Conservation (phyloP, 257 asterid genomes). For the Lithospermum erythrorhizon region DNA sequence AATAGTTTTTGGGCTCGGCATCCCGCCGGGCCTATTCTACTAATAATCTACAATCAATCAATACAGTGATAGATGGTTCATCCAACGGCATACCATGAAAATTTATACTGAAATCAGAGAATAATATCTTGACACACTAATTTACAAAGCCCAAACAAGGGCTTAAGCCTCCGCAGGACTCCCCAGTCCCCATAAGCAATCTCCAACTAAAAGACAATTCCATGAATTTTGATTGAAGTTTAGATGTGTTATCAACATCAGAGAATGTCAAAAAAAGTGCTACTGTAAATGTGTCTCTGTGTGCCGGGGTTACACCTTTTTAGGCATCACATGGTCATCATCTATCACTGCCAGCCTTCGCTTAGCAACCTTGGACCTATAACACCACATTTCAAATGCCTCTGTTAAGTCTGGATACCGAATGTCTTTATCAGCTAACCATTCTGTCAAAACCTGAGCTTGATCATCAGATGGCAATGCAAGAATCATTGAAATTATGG, state of each 20-base stretch:
- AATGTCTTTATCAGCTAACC: slow-evolving; percentile 47
- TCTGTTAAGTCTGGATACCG: slow-evolving; percentile 75
- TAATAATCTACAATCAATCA: too few species aligned
- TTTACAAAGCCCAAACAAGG: background rate
- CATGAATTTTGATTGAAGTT: background rate
- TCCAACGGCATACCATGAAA: background rate
- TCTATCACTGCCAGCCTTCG: slow-evolving; percentile 45
- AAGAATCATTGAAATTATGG: slow-evolving; percentile 60
- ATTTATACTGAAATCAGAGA: background rate
- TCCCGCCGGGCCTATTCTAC: too few species aligned
- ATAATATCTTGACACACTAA: background rate
- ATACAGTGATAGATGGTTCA: too few species aligned
- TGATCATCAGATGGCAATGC: slow-evolving; percentile 68
- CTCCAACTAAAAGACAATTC: background rate
- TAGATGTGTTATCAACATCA: too few species aligned
- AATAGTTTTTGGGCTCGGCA: too few species aligned
- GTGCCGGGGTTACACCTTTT: slow-evolving; percentile 19
- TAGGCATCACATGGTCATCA: slow-evolving; percentile 23
- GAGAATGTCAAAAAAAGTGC: too few species aligned
- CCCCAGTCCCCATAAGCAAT: background rate
- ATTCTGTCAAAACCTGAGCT: slow-evolving; percentile 62
- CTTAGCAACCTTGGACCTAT: slow-evolving; percentile 69
- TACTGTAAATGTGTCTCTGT: too few species aligned
- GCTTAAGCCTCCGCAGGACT: background rate
- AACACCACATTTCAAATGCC: slow-evolving; percentile 92